A percentile compares a stretch with the other conserved stretches of the same genome.
Evolutionary conservation across 2,329 filamentous ascomycete species (phyloP).

Genomic region (Aspergillus pseudoglaucus): DNA sequence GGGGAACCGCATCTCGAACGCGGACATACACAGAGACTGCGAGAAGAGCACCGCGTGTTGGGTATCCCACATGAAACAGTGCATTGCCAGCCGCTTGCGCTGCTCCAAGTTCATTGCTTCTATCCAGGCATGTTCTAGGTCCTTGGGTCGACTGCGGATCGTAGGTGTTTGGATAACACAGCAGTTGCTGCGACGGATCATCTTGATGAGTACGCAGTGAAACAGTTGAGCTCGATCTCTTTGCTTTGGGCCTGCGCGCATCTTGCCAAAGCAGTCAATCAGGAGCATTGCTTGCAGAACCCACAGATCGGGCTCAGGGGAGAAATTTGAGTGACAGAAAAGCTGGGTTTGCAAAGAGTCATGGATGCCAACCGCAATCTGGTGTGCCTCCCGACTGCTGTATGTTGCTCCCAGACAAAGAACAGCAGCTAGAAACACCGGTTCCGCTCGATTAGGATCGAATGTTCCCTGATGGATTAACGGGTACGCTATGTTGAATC

Average conservation of each 20-base stretch:
- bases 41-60: constrained; percentile 60
- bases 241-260: constrained; percentile 55
- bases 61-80: constrained; percentile 62
- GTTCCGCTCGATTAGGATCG: constrained; percentile 43
- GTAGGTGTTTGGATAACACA: constrained; percentile 39
- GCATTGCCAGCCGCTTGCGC: constrained; percentile 53
- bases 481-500: constrained; percentile 56
- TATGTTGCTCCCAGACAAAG: constrained; percentile 58
- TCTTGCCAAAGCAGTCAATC: constrained; percentile 60
- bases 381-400: constrained; percentile 52
- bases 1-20: constrained; percentile 54
- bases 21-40: constrained; percentile 61
- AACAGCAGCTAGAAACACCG: constrained; percentile 50
- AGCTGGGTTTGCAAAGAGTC: constrained; percentile 55
- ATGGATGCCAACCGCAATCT: constrained; percentile 56
- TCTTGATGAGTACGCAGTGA: constrained; percentile 50
- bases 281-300: constrained; percentile 56
- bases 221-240: constrained; percentile 59
- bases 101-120: constrained; percentile 52
- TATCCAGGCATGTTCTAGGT: constrained; percentile 45
- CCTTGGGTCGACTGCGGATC: constrained; percentile 17
- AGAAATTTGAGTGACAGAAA: constrained; percentile 53
- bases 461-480: constrained; percentile 55
- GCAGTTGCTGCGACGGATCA: constrained; percentile 49
- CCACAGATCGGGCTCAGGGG: constrained; percentile 54